Base-by-base conservation (phyloP, 805 yeast genomes). In the Cyberlindnera mississippiensis region DNA sequence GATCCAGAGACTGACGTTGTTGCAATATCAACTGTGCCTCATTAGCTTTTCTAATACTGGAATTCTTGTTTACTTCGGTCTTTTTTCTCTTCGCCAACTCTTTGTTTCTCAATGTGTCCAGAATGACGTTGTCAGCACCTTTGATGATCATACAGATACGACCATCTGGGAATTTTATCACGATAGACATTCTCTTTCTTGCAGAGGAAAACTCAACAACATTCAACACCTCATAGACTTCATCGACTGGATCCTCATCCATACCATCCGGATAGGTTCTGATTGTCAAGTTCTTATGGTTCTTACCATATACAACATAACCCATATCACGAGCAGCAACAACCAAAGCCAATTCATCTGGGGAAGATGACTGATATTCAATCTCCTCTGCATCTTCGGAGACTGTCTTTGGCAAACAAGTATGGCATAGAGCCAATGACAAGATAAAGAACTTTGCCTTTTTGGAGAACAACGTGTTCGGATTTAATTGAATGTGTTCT, bases 251-350 rank as follows among this genome's bases (percentile, higher is more conserved):
- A 1, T 71, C 76, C 3, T 60, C 55, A 6, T 80, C 85, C 58
- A 86, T 79, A 0, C 98, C 97, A 40, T 80, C 54, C 0, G 98
- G 97, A 59, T 83, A 93, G 0, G 88, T 76, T 51, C 90, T 81
- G 17, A 93, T 64, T 0, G 82, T 75, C 35, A 93, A 60, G 1
- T 66, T 61, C 44, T 74, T 75, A 35, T 77, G 78, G 45, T 77
- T 77, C 41, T 85, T 76, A 44, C 86, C 88, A 42, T 69, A 72
- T 7, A 90, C 85, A n/a, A 90, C 80, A 60, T 72, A 93, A 0
- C 99, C 99, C 71, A 93, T 72, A 57, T 93, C 99, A 51, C 96
- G 73, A 0, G 99, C 99, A 1, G 98, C 99, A 35, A 83, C 78
- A 3, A 93, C 91, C 24, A 93, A 67, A 0, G 99, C 99, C 37